These are phyloP conservation scores for Erythrophleum fordii DNA, from an alignment of 306 rosid species.

Conservation along the genomic window DNA sequence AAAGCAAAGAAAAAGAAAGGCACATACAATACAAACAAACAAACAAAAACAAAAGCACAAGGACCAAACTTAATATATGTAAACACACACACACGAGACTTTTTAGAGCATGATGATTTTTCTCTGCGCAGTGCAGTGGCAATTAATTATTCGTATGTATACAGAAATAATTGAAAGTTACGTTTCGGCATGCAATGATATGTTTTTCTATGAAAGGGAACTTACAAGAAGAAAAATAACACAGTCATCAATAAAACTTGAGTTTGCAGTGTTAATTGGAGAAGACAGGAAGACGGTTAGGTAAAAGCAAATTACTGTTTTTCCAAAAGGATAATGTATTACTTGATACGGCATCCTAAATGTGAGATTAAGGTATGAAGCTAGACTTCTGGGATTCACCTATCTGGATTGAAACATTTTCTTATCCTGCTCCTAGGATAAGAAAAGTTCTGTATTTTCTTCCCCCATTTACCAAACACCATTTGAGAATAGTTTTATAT, in stretches of 20 bases:
- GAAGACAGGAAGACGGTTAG: conserved; percentile 23
- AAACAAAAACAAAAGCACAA: background rate
- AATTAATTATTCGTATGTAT: conserved; percentile 34
- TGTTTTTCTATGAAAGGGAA: conserved; percentile 7
- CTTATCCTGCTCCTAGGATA: background rate
- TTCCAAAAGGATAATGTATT: background rate
- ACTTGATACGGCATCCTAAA: background rate
- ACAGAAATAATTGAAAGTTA: conserved; percentile 12
- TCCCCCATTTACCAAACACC: background rate
- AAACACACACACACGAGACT: background rate
- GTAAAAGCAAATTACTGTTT: conserved; percentile 16
- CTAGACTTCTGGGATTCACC: conserved; percentile 9
- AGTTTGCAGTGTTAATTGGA: conserved; percentile 12
- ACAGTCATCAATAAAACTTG: conserved; percentile 38
- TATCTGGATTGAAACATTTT: background rate
- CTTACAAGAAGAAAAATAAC: background rate
- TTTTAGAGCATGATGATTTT: background rate
- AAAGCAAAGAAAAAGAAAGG: background rate
- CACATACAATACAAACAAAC: background rate
- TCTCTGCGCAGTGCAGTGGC: background rate
- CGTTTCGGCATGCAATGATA: conserved; percentile 4
- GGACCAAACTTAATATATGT: background rate
- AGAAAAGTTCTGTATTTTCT: background rate
- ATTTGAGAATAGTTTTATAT: background rate
- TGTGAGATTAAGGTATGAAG: background rate